Evolutionary conservation across 495 filamentous ascomycete genomes (phyloP).

Genomic region (Penicillium argentinense): DNA sequence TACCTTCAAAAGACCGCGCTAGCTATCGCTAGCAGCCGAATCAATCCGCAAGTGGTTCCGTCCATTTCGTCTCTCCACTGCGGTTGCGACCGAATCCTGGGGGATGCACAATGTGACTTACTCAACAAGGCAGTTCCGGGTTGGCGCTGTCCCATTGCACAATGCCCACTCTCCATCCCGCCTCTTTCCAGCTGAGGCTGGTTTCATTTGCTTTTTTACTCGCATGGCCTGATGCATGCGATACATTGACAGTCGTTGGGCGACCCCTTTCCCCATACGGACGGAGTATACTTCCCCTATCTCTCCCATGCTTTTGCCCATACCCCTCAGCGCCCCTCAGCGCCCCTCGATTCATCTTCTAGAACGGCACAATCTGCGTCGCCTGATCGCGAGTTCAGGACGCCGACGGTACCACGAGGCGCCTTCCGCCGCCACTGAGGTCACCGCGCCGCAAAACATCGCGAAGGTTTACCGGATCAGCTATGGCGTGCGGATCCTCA

Average conservation of each 20-base stretch:
- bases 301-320: too few species aligned
- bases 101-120: constrained; percentile 14
- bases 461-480: constrained; percentile 7
- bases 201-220: not conserved
- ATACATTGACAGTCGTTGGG: constrained; percentile 1
- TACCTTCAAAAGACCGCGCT: not conserved
- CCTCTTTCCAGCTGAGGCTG: not conserved
- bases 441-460: constrained; percentile 10
- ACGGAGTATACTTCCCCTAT: too few species aligned
- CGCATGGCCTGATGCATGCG: constrained; percentile 8
- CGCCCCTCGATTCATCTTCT: too few species aligned
- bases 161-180: not conserved
- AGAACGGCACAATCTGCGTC: constrained; percentile 4
- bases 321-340: too few species aligned
- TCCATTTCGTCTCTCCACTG: constrained; percentile 4
- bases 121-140: constrained; percentile 27
- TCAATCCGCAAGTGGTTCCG: not conserved
- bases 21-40: not conserved
- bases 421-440: constrained; percentile 24
- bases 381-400: not conserved
- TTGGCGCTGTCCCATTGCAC: not conserved
- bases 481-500: constrained; percentile 21
- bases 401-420: constrained; percentile 9
- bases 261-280: too few species aligned
- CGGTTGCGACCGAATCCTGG: constrained; percentile 22